These are phyloP conservation scores for Pistacia atlantica DNA, from an alignment of 345 rosid genomes.

Conservation along the genomic window DNA sequence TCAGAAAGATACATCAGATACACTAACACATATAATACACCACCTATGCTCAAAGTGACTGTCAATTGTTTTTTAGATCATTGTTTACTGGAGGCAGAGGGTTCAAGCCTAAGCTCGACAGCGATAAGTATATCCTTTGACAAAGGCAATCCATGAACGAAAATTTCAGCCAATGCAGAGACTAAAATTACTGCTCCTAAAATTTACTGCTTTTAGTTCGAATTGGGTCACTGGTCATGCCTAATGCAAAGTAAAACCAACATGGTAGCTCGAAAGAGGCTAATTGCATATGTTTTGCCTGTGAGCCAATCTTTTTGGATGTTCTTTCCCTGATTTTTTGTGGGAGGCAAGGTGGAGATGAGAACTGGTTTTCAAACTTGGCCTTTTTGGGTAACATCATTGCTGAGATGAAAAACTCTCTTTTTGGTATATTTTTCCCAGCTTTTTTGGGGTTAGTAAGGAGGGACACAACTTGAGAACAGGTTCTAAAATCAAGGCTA, in stretches of 20 bases:
- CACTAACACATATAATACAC: background rate
- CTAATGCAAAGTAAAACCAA: conserved; percentile 6
- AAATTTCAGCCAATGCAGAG: background rate
- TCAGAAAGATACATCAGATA: background rate
- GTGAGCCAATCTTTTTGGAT: no score
- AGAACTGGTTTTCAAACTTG: background rate
- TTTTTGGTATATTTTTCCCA: background rate
- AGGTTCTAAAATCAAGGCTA: background rate
- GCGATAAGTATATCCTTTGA: background rate
- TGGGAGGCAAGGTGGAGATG: background rate
- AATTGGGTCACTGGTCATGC: background rate
- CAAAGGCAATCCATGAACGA: background rate
- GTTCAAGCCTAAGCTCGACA: background rate
- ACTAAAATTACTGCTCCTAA: background rate
- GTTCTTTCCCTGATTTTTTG: no score
- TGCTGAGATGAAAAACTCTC: no score
- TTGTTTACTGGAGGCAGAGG: background rate
- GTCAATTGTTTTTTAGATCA: background rate
- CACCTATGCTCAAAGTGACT: background rate
- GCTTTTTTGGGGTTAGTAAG: background rate
- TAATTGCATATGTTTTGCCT: no score
- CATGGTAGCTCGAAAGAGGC: background rate
- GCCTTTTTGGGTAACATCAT: no score
- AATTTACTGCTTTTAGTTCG: background rate
- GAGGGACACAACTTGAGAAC: background rate